A percentile compares a stretch with the other conserved stretches of the same genome.
These are phyloP conservation scores for Pythium sukuiense DNA, from an alignment of 352 stramenopile species.

Conservation along the genomic window DNA sequence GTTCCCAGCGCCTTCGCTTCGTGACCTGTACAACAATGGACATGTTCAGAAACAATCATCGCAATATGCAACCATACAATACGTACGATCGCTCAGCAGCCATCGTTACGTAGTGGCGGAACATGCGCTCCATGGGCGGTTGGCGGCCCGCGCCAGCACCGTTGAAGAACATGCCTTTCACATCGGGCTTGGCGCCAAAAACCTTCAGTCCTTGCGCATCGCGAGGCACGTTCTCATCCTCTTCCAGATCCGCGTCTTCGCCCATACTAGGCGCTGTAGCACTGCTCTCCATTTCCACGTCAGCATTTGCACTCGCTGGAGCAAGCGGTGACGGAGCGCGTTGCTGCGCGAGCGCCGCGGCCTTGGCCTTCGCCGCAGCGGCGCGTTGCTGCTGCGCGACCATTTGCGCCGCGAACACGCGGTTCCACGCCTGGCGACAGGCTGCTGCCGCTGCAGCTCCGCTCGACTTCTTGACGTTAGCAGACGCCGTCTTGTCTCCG, in stretches of 20 bases:
- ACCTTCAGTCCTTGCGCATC: constrained; percentile 32
- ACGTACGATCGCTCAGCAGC: constrained; percentile 34
- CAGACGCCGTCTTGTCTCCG: background rate
- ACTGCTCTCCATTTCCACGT: constrained; percentile 22
- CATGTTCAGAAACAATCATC: background rate
- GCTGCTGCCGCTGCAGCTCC: constrained; percentile 13
- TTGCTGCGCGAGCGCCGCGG: background rate
- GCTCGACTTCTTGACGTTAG: background rate
- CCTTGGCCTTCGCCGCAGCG: constrained; percentile 1
- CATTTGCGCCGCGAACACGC: constrained; percentile 22
- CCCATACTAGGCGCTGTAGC: constrained; percentile 8
- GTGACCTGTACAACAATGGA: constrained; percentile 2
- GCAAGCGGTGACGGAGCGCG: background rate
- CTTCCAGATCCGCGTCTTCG: constrained; percentile 24
- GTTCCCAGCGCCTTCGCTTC: constrained; percentile 8
- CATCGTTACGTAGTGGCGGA: constrained; percentile 61
- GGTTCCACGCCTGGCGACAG: constrained; percentile 25
- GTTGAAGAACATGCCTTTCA: constrained; percentile 54
- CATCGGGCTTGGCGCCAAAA: constrained; percentile 40
- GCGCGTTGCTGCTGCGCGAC: constrained; percentile 17
- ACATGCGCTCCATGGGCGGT: constrained; percentile 59
- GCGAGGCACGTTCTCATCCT: constrained; percentile 11
- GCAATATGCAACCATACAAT: background rate
- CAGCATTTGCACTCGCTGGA: background rate
- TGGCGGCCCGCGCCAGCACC: constrained; percentile 21